phyloP scores from a whole-genome alignment of 768 basidiomycete genomes.

The Scleroderma citrinum region DNA sequence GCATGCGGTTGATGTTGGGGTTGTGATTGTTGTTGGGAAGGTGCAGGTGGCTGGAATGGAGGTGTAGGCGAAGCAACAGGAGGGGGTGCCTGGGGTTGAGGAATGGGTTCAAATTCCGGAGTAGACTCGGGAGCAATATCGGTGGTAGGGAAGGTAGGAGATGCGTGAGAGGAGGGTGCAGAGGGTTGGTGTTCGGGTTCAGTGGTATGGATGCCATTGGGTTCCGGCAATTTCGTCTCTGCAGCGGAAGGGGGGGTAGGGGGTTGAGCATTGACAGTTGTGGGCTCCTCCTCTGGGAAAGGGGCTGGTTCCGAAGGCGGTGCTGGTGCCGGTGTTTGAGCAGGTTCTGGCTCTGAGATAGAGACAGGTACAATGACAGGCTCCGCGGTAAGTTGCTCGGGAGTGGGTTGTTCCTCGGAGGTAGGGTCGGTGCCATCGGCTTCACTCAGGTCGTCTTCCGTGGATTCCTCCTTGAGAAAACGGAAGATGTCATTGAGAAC shows the following conservation, averaged over 20 bases:
- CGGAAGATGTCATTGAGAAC: constrained; percentile 99
- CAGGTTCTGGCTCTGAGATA: constrained; percentile 24
- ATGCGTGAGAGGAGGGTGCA: constrained; percentile 16
- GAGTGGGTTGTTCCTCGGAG: constrained; percentile 12
- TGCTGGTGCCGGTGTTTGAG: constrained; percentile 27
- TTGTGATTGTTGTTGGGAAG: constrained; percentile 17
- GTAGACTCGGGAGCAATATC: constrained; percentile 25
- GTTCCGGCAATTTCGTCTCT: constrained; percentile 37
- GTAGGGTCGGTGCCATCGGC: constrained; percentile 30
- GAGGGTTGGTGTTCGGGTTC: constrained; percentile 30
- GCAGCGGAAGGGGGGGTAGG: constrained; percentile 30
- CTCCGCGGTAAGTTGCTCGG: constrained; percentile 31
- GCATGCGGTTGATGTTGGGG: constrained; percentile 27
- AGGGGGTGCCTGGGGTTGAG: constrained; percentile 14
- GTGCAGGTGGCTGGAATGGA: constrained; percentile 20
- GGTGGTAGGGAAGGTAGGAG: constrained; percentile 21
- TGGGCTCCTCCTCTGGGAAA: constrained; percentile 33
- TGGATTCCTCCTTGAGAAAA: constrained; percentile 93
- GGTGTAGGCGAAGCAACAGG: constrained; percentile 26
- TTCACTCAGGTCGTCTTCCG: constrained; percentile 69
- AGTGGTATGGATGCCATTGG: constrained; percentile 34
- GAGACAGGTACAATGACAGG: constrained; percentile 25
- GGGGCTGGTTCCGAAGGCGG: constrained; percentile 27
- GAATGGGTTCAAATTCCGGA: constrained; percentile 21
- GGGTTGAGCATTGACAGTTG: constrained; percentile 30